Percentiles rank a stretch among this genome's conserved stretches.
These are phyloP conservation scores for Fusarium veterinarium DNA, from an alignment of 2,329 filamentous ascomycete species.

Conservation along the genomic window DNA sequence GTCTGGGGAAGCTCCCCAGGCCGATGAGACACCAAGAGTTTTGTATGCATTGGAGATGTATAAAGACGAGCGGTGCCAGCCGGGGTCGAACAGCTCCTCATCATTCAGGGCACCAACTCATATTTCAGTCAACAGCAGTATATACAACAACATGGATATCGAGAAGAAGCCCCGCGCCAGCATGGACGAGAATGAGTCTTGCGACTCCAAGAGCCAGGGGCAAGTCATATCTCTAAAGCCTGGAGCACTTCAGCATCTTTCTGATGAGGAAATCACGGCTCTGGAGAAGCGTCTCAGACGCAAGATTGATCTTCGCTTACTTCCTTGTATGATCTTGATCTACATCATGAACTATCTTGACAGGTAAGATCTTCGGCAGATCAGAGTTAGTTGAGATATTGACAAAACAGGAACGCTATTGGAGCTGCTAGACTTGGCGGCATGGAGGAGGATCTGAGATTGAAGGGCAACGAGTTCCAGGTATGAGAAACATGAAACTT, in stretches of 20 bases:
- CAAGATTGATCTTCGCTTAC: not conserved
- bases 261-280: not conserved
- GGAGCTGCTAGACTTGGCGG: constrained; percentile 8
- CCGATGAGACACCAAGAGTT: not conserved
- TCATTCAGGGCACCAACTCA: not conserved
- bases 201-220: not conserved
- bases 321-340: constrained; percentile 4
- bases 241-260: not conserved
- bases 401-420: not conserved
- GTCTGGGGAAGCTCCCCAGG: not conserved
- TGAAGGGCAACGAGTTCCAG: constrained; percentile 8
- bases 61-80: not conserved
- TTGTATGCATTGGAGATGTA: not conserved
- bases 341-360: constrained; percentile 13
- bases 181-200: not conserved
- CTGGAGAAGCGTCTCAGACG: constrained; percentile 1
- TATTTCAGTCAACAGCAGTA: not conserved
- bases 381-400: not conserved
- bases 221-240: not conserved
- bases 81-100: not conserved
- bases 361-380: not conserved
- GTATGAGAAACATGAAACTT: not conserved
- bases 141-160: not conserved
- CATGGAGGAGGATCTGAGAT: not conserved
- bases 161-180: not conserved